Conservation (phyloP, 306 rosid genomes). For the Begonia loranthoides region DNA sequence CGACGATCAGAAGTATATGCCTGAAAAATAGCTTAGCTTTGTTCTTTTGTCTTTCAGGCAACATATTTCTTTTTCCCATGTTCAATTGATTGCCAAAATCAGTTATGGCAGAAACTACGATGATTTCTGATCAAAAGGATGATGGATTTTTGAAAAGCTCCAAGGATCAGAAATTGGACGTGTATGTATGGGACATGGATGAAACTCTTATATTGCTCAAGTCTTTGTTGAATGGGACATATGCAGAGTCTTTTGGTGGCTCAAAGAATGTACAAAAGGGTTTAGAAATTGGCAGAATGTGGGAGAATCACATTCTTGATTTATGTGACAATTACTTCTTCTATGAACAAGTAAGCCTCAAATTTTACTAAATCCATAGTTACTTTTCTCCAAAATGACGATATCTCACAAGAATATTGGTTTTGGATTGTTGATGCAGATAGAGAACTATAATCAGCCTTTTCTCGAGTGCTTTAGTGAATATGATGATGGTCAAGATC, state of each 20-base stretch:
- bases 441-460: constrained; percentile 64
- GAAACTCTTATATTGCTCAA: constrained; percentile 84
- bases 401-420: not conserved
- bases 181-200: constrained; percentile 89
- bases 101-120: constrained; percentile 32
- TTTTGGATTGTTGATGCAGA: constrained; percentile 36
- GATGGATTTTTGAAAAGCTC: constrained; percentile 13
- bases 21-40: not conserved
- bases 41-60: constrained; percentile 10
- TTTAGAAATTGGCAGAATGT: constrained; percentile 56
- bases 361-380: constrained; percentile 6
- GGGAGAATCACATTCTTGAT: constrained; percentile 81
- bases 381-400: not conserved
- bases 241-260: constrained; percentile 54
- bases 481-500: constrained; percentile 71
- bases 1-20: too few relatives aligned
- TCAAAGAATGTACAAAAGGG: constrained; percentile 65
- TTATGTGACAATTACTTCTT: constrained; percentile 69
- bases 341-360: constrained; percentile 57
- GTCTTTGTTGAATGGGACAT: constrained; percentile 68
- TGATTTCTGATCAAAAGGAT: constrained; percentile 14
- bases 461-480: constrained; percentile 45
- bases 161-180: constrained; percentile 33
- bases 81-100: constrained; percentile 3
- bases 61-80: not conserved